A percentile compares a stretch with the other conserved stretches of the same genome.
phyloP scores from a whole-genome alignment of 495 filamentous ascomycete species.

The Ascobolus immersus region DNA sequence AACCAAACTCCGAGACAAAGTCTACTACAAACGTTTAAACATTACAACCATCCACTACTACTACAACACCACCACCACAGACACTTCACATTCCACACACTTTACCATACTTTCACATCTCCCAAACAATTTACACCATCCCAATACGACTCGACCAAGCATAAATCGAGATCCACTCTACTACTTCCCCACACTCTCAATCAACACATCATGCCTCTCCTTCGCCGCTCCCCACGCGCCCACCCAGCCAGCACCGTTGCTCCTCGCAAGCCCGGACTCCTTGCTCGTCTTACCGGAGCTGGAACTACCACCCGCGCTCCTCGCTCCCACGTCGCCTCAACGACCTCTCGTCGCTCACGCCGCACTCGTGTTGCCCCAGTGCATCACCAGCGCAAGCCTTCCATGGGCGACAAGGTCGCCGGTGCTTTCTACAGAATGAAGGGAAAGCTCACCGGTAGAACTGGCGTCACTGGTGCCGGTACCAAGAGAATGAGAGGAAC shows the following conservation, averaged over 20 bases:
- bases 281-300: constrained; percentile 9
- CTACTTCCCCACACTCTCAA: no score
- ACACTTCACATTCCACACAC: no score
- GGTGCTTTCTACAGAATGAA: constrained; percentile 41
- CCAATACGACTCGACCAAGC: no score
- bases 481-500: constrained; percentile 47
- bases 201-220: no score
- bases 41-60: constrained; percentile 8
- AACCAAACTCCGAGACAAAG: no score
- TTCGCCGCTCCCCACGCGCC: constrained; percentile 4
- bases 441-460: constrained; percentile 34
- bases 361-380: constrained; percentile 9
- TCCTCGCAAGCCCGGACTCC: constrained; percentile 12
- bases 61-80: constrained; percentile 2
- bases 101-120: no score
- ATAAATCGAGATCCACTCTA: no score
- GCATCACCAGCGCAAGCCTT: constrained; percentile 30
- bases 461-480: constrained; percentile 45
- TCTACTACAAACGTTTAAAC: constrained; percentile 4
- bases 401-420: constrained; percentile 41
- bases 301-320: constrained; percentile 9
- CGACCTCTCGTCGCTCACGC: constrained; percentile 11
- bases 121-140: no score
- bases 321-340: constrained; percentile 16
- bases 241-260: no score